phyloP scores from a whole-genome alignment of 306 rosid genomes.

The Vicia faba region DNA sequence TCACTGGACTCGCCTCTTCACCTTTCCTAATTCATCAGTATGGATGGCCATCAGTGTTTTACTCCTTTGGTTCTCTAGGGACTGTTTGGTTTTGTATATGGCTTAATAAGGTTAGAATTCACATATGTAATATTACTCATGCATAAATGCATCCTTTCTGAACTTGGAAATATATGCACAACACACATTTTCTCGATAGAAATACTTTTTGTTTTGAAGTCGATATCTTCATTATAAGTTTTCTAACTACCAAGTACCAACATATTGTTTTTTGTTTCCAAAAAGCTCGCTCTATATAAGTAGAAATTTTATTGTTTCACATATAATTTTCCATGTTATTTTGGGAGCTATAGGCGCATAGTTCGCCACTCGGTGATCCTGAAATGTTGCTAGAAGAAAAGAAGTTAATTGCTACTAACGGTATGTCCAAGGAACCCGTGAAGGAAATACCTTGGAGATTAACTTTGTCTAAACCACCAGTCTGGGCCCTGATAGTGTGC shows the following conservation, averaged over 20 bases:
- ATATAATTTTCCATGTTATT: constrained; percentile 26
- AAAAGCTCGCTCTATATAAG: constrained; percentile 3
- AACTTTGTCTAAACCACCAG: constrained; percentile 83
- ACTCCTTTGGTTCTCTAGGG: too few relatives aligned
- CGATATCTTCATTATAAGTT: constrained; percentile 21
- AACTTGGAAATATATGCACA: too few relatives aligned
- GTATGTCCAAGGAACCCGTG: constrained; percentile 77
- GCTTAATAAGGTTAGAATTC: too few relatives aligned
- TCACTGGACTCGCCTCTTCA: too few relatives aligned
- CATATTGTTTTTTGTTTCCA: too few relatives aligned
- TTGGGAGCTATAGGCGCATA: constrained; percentile 63
- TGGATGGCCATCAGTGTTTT: too few relatives aligned
- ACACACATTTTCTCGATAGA: background rate
- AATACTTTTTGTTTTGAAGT: constrained; percentile 8
- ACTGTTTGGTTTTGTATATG: too few relatives aligned
- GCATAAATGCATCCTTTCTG: too few relatives aligned
- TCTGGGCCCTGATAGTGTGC: too few relatives aligned
- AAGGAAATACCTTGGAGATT: constrained; percentile 86
- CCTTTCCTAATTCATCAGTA: too few relatives aligned
- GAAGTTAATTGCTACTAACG: constrained; percentile 63
- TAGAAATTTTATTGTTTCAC: constrained; percentile 13
- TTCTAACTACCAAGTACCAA: background rate
- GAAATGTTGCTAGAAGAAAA: constrained; percentile 76
- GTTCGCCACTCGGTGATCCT: constrained; percentile 96
- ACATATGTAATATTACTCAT: too few relatives aligned